Evolutionary conservation across 208 protist species (phyloP).

Genomic region (Trypanosoma brucei): DNA sequence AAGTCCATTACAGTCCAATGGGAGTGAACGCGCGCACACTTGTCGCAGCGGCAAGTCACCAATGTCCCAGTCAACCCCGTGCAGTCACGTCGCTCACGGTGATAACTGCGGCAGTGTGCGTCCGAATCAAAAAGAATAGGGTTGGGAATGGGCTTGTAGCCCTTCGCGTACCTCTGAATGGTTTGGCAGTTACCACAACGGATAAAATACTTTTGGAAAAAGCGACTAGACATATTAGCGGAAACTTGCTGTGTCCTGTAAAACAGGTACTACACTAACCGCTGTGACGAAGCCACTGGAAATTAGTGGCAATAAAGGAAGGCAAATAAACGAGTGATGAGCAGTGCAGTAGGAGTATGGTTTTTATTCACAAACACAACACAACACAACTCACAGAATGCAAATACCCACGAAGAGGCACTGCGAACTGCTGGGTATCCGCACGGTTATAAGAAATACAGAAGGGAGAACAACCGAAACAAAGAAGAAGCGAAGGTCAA

Average conservation of each 20-base stretch:
- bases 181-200: constrained; percentile 62
- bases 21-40: constrained; percentile 66
- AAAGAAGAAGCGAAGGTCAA: no score
- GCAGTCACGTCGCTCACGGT: constrained; percentile 67
- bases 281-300: no score
- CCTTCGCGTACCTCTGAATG: constrained; percentile 61
- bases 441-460: no score
- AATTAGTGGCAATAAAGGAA: no score
- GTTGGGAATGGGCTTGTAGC: constrained; percentile 81
- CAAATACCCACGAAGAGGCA: no score
- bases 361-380: no score
- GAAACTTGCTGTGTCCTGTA: not conserved
- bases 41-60: constrained; percentile 57
- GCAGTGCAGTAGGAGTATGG: no score
- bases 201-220: constrained; percentile 75
- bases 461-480: no score
- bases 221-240: constrained; percentile 64
- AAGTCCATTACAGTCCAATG: constrained; percentile 66
- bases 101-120: constrained; percentile 73
- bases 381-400: no score
- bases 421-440: no score
- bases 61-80: constrained; percentile 48
- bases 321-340: no score
- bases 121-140: constrained; percentile 86
- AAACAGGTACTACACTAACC: no score